Conservation (phyloP, 192 early-diverging fungal species). For the Jimgerdemannia lactiflua region DNA sequence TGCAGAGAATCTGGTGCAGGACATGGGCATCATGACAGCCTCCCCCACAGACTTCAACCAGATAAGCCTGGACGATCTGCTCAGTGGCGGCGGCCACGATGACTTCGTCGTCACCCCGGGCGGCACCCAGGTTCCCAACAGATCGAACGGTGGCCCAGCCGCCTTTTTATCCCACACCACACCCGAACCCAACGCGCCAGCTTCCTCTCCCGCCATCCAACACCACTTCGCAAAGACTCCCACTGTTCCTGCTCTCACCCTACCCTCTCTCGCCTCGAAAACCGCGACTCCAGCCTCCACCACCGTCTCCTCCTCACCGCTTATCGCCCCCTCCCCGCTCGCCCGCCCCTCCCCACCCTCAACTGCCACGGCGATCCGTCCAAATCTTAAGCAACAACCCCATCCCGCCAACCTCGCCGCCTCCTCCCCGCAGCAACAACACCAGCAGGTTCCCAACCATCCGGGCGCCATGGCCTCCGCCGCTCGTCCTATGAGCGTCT, state of each 20-base stretch:
- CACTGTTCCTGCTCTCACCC: neutral
- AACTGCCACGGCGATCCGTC: no score
- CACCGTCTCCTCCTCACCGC: neutral
- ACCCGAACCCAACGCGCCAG: no score
- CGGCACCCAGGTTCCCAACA: neutral
- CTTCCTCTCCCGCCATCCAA: no score
- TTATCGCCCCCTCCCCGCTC: neutral
- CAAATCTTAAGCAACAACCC: no score
- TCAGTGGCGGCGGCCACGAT: neutral
- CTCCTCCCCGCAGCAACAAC: no score
- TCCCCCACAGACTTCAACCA: neutral
- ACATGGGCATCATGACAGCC: neutral
- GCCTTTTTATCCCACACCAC: no score
- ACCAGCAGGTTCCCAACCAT: neutral
- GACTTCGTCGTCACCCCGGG: neutral
- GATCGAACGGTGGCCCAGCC: no score
- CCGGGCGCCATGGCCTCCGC: neutral
- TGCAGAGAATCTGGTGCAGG: neutral
- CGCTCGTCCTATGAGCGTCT: neutral
- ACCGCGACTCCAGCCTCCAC: neutral
- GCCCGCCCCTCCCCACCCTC: neutral
- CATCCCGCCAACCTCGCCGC: no score
- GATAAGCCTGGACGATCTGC: neutral
- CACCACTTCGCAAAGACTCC: no score
- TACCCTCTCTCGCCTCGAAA: neutral